phyloP scores from a whole-genome alignment of 2,329 filamentous ascomycete species.

The Ophiocordyceps camponoti-rufipedis region DNA sequence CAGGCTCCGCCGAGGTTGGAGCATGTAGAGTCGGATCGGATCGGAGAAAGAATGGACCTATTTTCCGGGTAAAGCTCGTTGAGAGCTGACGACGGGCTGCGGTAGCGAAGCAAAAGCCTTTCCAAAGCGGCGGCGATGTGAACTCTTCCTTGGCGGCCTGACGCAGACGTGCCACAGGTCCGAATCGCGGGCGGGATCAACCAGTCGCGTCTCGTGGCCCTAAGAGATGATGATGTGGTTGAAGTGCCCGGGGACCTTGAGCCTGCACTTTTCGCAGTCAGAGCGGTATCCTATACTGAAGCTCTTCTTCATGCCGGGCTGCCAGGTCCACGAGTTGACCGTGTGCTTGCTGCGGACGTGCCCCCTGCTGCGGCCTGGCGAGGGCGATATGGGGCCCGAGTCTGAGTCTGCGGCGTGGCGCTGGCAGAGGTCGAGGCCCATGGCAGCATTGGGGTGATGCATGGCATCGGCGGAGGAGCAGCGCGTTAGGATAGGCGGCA shows the following conservation, averaged over 20 bases:
- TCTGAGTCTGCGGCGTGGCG: conserved; percentile 11
- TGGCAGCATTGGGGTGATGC: conserved; percentile 19
- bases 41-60: too few relatives aligned
- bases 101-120: too few relatives aligned
- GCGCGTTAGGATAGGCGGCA: conserved; percentile 4
- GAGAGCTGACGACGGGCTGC: too few relatives aligned
- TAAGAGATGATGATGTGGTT: conserved; percentile 59
- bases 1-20: too few relatives aligned
- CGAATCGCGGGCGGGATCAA: conserved; percentile 7
- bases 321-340: conserved; percentile 39
- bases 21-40: too few relatives aligned
- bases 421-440: conserved; percentile 14
- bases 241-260: conserved; percentile 61
- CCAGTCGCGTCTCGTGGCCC: conserved; percentile 11
- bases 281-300: conserved; percentile 65
- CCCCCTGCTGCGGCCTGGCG: conserved; percentile 28
- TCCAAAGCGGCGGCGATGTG: too few relatives aligned
- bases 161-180: conserved; percentile 10
- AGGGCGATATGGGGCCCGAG: conserved; percentile 22
- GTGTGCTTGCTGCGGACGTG: conserved; percentile 42
- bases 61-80: too few relatives aligned
- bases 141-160: conserved; percentile 4
- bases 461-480: too few relatives aligned
- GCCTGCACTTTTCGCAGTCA: conserved; percentile 61
- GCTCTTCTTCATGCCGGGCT: conserved; percentile 47